These are phyloP conservation scores for Pseudohyphozyma bogoriensis DNA, from an alignment of 768 basidiomycete species.

Conservation along the genomic window DNA sequence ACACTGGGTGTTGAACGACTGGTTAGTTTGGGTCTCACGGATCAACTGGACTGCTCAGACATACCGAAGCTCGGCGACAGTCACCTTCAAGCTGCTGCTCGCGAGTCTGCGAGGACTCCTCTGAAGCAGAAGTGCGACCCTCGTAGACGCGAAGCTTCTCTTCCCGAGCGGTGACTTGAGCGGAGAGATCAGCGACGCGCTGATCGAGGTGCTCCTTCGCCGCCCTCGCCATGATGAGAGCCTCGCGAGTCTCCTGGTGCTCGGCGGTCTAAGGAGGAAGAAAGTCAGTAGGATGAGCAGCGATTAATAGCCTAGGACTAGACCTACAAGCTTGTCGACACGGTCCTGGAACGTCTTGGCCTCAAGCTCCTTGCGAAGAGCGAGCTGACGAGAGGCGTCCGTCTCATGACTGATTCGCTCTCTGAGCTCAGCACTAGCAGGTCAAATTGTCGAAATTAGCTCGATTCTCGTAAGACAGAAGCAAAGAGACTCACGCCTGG, in stretches of 20 bases:
- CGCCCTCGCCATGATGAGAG: slow-evolving; percentile 33
- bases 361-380: slow-evolving; percentile 72
- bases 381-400: slow-evolving; percentile 60
- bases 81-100: slow-evolving; percentile 74
- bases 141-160: slow-evolving; percentile 85
- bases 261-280: slow-evolving; percentile 12
- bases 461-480: not conserved
- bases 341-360: slow-evolving; percentile 60
- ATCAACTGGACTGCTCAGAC: too few relatives aligned
- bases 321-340: slow-evolving; percentile 59
- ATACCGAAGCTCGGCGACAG: slow-evolving; percentile 75
- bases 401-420: slow-evolving; percentile 62
- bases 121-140: slow-evolving; percentile 45
- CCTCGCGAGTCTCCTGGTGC: slow-evolving; percentile 59
- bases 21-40: too few relatives aligned
- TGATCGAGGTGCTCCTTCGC: slow-evolving; percentile 48
- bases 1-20: too few relatives aligned
- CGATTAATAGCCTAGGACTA: not conserved
- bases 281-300: not conserved
- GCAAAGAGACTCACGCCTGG: slow-evolving; percentile 52
- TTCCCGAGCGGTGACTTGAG: slow-evolving; percentile 60
- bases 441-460: not conserved
- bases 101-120: slow-evolving; percentile 42
- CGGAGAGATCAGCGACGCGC: slow-evolving; percentile 52
- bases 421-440: slow-evolving; percentile 59